A percentile compares a stretch with the other conserved stretches of the same genome.
These are phyloP conservation scores for Vachellia collinsii DNA, from an alignment of 306 rosid genomes.

Conservation along the genomic window DNA sequence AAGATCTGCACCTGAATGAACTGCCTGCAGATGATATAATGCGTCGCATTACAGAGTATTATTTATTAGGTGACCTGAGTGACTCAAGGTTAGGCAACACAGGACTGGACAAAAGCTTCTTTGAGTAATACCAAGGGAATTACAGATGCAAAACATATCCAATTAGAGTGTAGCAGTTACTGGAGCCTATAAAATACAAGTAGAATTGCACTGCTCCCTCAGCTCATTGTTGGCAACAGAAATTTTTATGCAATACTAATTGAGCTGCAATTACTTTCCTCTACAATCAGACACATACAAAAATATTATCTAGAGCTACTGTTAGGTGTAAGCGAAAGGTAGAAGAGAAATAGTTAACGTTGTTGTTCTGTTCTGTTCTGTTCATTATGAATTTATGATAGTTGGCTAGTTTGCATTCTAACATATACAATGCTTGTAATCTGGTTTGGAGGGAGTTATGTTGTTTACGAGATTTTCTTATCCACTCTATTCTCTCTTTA, in stretches of 20 bases:
- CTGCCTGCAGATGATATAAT: slow-evolving; percentile 70
- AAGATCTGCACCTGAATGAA: slow-evolving; percentile 98
- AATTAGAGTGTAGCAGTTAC: slow-evolving; percentile 26
- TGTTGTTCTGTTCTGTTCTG: not conserved
- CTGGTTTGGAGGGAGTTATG: not conserved
- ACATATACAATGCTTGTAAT: not conserved
- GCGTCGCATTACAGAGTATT: slow-evolving; percentile 23
- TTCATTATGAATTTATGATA: not conserved
- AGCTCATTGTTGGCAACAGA: slow-evolving; percentile 35
- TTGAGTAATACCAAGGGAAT: slow-evolving; percentile 16
- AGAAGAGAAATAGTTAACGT: not conserved
- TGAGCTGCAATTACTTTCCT: slow-evolving; percentile 32
- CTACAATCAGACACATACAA: slow-evolving; percentile 7
- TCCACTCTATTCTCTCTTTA: not conserved
- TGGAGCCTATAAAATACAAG: slow-evolving; percentile 21
- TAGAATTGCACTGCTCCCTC: slow-evolving; percentile 20
- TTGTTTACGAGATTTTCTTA: not conserved
- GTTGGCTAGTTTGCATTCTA: not conserved
- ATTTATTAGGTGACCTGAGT: slow-evolving; percentile 28
- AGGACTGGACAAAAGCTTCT: slow-evolving; percentile 29
- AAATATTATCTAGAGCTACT: not conserved
- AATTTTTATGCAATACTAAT: slow-evolving; percentile 6
- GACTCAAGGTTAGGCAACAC: slow-evolving; percentile 16
- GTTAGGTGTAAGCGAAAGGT: not conserved
- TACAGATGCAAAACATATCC: slow-evolving; percentile 15